These are phyloP conservation scores for Clonostachys solani DNA, from an alignment of 2,329 filamentous ascomycete genomes.

Conservation along the genomic window DNA sequence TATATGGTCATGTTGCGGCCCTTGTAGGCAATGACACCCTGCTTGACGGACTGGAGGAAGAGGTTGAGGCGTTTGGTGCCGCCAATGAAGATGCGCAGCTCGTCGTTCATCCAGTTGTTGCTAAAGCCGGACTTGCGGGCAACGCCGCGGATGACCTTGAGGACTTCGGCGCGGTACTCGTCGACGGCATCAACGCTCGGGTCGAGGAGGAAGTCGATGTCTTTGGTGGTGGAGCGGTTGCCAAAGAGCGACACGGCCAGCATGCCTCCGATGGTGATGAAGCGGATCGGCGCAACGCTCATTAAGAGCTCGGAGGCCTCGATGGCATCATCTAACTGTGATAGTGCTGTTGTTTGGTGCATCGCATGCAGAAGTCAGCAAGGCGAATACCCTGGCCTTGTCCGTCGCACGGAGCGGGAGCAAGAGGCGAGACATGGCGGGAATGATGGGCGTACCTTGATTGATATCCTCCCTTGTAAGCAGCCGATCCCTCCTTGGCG, in stretches of 20 bases:
- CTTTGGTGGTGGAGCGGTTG: conserved; percentile 7
- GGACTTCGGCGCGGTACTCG: conserved; percentile 10
- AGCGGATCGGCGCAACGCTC: conserved; percentile 14
- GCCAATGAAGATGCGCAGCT: conserved; percentile 8
- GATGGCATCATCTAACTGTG: conserved; percentile 9
- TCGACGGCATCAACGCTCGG: conserved; percentile 12
- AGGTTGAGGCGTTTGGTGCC: conserved; percentile 7
- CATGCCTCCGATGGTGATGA: conserved; percentile 11
- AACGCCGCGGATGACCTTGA: conserved; percentile 5
- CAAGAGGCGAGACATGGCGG: too few species aligned
- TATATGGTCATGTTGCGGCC: conserved; percentile 10
- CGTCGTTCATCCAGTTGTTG: conserved; percentile 13
- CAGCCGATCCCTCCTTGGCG: too few species aligned
- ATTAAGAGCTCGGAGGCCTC: conserved; percentile 10
- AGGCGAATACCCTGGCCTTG: too few species aligned
- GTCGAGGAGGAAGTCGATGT: conserved; percentile 12
- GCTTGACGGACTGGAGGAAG: conserved; percentile 10
- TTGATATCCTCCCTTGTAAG: too few species aligned
- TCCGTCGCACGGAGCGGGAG: too few species aligned
- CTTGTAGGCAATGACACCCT: conserved; percentile 8
- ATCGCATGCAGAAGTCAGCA: too few species aligned
- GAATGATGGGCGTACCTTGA: too few species aligned
- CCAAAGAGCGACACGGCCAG: conserved; percentile 11
- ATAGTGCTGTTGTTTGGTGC: not conserved
- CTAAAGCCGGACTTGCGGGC: not conserved